Percentiles rank a stretch among this genome's conserved stretches.
Evolutionary conservation across 352 stramenopile species (phyloP).

Genomic region (Pythium coloratum): DNA sequence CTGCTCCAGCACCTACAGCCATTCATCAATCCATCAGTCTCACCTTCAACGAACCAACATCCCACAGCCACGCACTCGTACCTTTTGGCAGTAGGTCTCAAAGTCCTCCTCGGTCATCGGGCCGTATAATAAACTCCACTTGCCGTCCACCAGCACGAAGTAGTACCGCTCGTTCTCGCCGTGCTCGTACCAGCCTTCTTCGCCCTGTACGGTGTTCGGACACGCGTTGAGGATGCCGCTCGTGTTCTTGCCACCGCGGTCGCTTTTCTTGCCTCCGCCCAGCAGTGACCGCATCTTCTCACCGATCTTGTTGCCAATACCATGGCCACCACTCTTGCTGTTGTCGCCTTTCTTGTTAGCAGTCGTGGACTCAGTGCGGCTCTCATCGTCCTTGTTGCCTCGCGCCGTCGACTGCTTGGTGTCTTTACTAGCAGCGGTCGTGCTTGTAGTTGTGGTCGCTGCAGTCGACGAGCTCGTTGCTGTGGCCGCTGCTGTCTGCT

Average conservation of each 20-base stretch:
- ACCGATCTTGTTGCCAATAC: conserved; percentile 72
- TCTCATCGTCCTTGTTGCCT: conserved; percentile 55
- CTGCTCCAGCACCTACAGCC: conserved; percentile 58
- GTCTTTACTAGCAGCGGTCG: conserved; percentile 14
- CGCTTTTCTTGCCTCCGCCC: conserved; percentile 67
- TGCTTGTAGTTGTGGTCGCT: neutral
- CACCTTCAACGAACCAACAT: neutral
- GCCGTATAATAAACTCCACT: conserved; percentile 85
- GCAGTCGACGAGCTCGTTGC: conserved; percentile 10
- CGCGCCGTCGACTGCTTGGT: conserved; percentile 13
- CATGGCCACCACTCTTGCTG: conserved; percentile 33
- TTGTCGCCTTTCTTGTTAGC: conserved; percentile 7
- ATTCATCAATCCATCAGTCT: neutral
- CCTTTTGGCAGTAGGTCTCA: conserved; percentile 72
- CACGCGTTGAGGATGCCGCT: conserved; percentile 84
- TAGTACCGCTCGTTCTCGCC: conserved; percentile 88
- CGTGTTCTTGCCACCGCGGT: conserved; percentile 58
- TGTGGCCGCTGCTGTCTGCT: neutral
- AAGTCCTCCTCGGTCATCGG: conserved; percentile 87
- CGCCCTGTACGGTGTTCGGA: conserved; percentile 71
- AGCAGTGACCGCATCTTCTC: conserved; percentile 83
- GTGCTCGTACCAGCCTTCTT: conserved; percentile 89
- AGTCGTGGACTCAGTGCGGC: conserved; percentile 33
- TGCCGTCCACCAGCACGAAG: conserved; percentile 78
- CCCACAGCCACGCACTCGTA: conserved; percentile 19